These are phyloP conservation scores for Fallopia convolvulus DNA, from an alignment of 148 eudicot species.

Conservation along the genomic window DNA sequence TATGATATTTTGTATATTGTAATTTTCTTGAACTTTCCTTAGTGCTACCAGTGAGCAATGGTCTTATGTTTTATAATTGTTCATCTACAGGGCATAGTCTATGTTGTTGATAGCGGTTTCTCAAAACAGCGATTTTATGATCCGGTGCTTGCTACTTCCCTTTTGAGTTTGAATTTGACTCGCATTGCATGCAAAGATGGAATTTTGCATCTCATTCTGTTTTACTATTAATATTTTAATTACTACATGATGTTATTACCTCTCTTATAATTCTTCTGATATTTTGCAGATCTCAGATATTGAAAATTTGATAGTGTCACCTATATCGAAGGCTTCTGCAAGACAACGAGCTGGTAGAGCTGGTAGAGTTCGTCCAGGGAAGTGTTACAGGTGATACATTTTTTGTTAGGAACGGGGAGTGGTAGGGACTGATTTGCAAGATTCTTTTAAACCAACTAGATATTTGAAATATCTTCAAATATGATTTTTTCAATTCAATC, in stretches of 20 bases:
- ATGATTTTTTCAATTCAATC: too few relatives aligned
- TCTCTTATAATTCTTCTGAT: background rate
- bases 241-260: background rate
- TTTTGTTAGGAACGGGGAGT: background rate
- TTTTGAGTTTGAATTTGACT: background rate
- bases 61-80: background rate
- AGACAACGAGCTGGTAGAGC: conserved; percentile 98
- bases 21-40: background rate
- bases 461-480: too few relatives aligned
- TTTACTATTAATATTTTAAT: background rate
- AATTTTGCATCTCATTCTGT: conserved; percentile 4
- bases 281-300: conserved; percentile 66
- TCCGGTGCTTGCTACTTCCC: conserved; percentile 45
- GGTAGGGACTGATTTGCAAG: too few relatives aligned
- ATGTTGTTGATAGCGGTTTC: conserved; percentile 97
- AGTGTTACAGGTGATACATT: conserved; percentile 69
- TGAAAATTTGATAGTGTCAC: conserved; percentile 85
- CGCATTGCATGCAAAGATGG: background rate
- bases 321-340: conserved; percentile 97
- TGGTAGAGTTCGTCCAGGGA: conserved; percentile 95
- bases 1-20: conserved; percentile 16
- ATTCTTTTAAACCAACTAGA: too few relatives aligned
- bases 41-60: background rate
- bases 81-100: conserved; percentile 69
- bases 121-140: conserved; percentile 93